These are phyloP conservation scores for Pelargonium citronellum DNA, from an alignment of 441 rosid genomes.

Conservation along the genomic window DNA sequence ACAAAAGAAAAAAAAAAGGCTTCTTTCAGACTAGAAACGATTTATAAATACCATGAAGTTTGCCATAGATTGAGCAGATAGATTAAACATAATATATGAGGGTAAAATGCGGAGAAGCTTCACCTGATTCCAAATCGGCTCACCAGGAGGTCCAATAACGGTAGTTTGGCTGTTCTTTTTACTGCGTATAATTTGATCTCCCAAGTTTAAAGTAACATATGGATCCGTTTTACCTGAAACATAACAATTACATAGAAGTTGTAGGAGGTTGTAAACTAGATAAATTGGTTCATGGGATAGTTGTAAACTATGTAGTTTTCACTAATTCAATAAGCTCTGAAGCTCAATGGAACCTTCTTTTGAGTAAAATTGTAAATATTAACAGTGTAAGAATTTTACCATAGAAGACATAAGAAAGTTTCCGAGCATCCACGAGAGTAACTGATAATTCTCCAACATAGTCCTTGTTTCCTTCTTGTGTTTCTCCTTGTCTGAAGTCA, in stretches of 20 bases:
- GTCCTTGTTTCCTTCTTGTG: constrained; percentile 81
- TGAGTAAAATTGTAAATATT: background rate
- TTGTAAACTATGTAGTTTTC: background rate
- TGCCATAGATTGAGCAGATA: background rate
- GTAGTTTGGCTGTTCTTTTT: constrained; percentile 97
- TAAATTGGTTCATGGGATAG: background rate
- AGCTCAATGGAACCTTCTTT: background rate
- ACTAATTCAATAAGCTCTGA: background rate
- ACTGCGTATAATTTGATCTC: constrained; percentile 82
- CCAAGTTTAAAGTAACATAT: constrained; percentile 68
- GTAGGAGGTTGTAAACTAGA: no score
- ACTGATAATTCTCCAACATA: constrained; percentile 89
- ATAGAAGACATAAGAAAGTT: constrained; percentile 63
- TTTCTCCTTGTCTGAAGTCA: constrained; percentile 67
- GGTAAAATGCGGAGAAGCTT: constrained; percentile 18
- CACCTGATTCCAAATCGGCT: constrained; percentile 99
- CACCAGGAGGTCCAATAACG: constrained; percentile 85
- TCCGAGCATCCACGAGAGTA: constrained; percentile 85
- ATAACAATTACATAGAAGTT: constrained; percentile 2
- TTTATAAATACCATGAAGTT: no score
- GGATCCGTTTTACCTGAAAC: constrained; percentile 87
- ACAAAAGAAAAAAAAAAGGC: constrained; percentile 13
- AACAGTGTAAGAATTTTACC: constrained; percentile 38
- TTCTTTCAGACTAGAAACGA: no score
- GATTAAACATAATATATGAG: constrained; percentile 13